Evolutionary conservation across 2,329 filamentous ascomycete genomes (phyloP), one percentile per base, ranked within the genome.

Genomic region (Fusarium oxysporum): DNA sequence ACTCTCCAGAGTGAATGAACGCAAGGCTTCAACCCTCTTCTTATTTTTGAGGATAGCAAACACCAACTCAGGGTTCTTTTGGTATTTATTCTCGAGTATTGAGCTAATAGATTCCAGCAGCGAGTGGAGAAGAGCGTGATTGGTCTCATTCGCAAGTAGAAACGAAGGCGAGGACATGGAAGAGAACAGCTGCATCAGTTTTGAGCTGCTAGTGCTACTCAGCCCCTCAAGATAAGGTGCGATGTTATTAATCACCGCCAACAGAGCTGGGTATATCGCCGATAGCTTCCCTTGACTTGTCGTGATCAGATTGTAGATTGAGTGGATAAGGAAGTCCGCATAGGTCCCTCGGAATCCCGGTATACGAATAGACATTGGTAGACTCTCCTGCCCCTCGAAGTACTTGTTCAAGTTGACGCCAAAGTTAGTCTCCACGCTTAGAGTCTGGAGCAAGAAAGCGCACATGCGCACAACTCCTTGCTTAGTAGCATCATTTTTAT

Each of bases 391-490:
- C 3, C 91, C 93, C 71, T 95, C 92, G 76, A 99, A 98, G 21
- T 86, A 88, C 82, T 94, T 95, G 83, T 98, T 98, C 56, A 99
- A 86, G 76, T 94, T 96, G 78, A 92, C 90, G 35, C 95, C 96
- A 82, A 98, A 98, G 71, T 93, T 95, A 62, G 92, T 89, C 82
- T 98, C 96, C 5, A 97, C 95, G 78, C 96, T 98, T 78, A 99
- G 85, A 0, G 96, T 98, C 82, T 99, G 96, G 44, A 99, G 84
- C 47, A 98, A 88, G 81, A 99, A 98, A n/a, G 97, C 92, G 82
- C 96, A 98, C 95, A 98, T 98, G 62, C 96, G 90, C 32, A 98
- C 94, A 3, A 98, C 88, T 2, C 96, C 96, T 81, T 98, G 95
- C 80, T 96, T 97, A 3, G 95, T 91, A 25, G 92, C 85, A 78